These are phyloP conservation scores for Ottelia alismoides DNA, from an alignment of 106 monocot species.

Conservation along the genomic window DNA sequence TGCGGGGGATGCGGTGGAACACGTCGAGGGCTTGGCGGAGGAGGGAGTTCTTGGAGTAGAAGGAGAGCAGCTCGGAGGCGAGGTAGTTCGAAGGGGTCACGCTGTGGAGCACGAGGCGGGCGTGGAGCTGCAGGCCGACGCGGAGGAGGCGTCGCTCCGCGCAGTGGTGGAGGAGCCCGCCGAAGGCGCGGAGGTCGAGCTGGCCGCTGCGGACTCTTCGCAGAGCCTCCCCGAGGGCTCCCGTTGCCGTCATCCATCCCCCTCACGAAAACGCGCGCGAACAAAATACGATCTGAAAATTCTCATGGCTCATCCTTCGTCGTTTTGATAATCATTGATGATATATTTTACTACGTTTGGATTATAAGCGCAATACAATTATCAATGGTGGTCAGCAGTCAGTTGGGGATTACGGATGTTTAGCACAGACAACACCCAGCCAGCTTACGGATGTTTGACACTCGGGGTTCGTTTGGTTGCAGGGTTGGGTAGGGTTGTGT, in stretches of 20 bases:
- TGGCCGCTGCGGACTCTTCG: neutral
- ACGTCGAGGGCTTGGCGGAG: constrained; percentile 6
- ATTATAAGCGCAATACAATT: too few species aligned
- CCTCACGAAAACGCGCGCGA: neutral
- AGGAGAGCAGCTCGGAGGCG: constrained; percentile 16
- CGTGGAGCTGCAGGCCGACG: constrained; percentile 10
- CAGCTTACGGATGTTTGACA: too few species aligned
- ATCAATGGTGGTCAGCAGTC: too few species aligned
- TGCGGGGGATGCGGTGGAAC: constrained; percentile 6
- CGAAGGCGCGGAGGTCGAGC: constrained; percentile 7
- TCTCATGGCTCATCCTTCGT: too few species aligned
- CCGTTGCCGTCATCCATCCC: constrained; percentile 9
- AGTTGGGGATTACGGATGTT: too few species aligned
- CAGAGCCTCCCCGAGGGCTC: neutral
- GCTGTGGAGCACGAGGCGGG: constrained; percentile 14
- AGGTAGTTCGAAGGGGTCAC: constrained; percentile 10
- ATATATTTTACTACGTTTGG: too few species aligned
- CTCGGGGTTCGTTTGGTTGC: too few species aligned
- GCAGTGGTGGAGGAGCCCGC: constrained; percentile 15
- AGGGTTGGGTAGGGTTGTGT: too few species aligned
- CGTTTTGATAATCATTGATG: too few species aligned
- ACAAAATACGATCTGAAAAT: too few species aligned
- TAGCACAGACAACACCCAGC: too few species aligned
- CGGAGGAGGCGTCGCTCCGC: constrained; percentile 4
- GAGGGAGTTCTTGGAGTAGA: constrained; percentile 12